Evolutionary conservation across 2,329 filamentous ascomycete species (phyloP), one percentile per base, ranked within the genome.

Genomic region (Nothomitra cinnamomea): DNA sequence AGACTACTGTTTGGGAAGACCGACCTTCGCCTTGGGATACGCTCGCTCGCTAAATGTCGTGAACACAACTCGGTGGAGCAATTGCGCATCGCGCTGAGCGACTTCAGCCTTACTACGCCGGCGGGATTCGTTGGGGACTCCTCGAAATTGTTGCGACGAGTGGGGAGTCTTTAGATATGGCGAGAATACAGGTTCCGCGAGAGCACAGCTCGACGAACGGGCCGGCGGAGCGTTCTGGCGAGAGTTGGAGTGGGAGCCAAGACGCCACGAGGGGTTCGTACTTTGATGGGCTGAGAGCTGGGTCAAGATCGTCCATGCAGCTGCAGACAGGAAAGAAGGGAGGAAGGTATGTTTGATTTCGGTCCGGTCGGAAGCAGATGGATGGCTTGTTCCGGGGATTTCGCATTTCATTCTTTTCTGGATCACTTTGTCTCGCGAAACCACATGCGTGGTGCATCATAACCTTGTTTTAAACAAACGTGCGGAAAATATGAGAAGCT

Each of bases 41-140:
- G 45, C 45, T 49, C 25, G 45, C 45, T 49, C 45, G 45, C 45
- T 49, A 49, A 49, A 49, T 49, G 45, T 49, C 45, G 45, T 49
- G 45, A 49, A 35, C 45, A 32, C 45, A 17, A 28, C 10, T 25
- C 19, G n/a, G 24, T 35, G 24, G 45, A 28, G 45, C 24, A n/a
- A 49, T 49, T 49, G 45, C 45, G 45, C 45, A 49, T 49, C 45
- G 45, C 45, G 45, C 45, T 32, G 45, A 49, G 21, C 45, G 32
- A 35, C 24, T 17, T 49, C 21, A n/a, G n/a, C 21, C 32, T 35
- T 32, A 12, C 42, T 22, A 45, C 25, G 25, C 43, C 21, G 2
- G 5, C 24, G 24, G 43, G 45, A 19, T 19, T 32, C 24, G 24
- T 19, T 32, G 13, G 25, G 24, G 8, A 49, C 45, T 17, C 25